Evolutionary conservation across 495 filamentous ascomycete genomes (phyloP).

Genomic region (Penicillium tannophilum): DNA sequence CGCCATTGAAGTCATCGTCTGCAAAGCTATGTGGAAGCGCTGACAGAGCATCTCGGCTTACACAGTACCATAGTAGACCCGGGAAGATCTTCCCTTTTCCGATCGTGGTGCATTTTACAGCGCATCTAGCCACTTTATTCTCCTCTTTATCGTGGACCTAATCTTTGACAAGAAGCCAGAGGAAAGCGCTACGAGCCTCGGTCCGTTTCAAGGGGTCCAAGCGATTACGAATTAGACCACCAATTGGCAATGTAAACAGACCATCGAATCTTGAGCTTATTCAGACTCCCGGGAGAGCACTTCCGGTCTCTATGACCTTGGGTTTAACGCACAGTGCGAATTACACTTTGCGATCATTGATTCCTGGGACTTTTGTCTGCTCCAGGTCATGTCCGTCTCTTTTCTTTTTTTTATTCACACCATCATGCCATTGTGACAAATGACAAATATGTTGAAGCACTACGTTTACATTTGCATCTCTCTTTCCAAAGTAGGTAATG

Average conservation of each 20-base stretch:
- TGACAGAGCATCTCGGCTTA: neutral
- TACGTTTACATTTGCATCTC: neutral
- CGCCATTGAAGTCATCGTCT: slow-evolving; percentile 1
- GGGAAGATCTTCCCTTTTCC: neutral
- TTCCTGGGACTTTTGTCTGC: neutral
- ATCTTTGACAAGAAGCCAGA: too few species aligned
- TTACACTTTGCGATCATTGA: neutral
- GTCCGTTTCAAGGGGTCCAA: neutral
- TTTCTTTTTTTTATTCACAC: neutral
- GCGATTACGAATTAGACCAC: slow-evolving; percentile 1
- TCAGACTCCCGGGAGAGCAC: slow-evolving; percentile 14
- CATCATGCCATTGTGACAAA: neutral
- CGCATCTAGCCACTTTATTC: neutral
- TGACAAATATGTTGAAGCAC: neutral
- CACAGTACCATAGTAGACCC: neutral
- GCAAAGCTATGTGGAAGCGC: neutral
- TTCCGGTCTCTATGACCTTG: neutral
- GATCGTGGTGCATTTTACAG: neutral
- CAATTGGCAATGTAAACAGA: slow-evolving; percentile 8
- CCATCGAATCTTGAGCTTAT: slow-evolving; percentile 31
- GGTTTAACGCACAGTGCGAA: too few species aligned
- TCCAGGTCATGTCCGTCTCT: neutral
- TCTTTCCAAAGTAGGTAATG: neutral
- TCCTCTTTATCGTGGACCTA: too few species aligned
- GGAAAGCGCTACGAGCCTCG: too few species aligned